Base-by-base conservation (phyloP, 768 basidiomycete species). In the Boletus vermiculosoides region DNA sequence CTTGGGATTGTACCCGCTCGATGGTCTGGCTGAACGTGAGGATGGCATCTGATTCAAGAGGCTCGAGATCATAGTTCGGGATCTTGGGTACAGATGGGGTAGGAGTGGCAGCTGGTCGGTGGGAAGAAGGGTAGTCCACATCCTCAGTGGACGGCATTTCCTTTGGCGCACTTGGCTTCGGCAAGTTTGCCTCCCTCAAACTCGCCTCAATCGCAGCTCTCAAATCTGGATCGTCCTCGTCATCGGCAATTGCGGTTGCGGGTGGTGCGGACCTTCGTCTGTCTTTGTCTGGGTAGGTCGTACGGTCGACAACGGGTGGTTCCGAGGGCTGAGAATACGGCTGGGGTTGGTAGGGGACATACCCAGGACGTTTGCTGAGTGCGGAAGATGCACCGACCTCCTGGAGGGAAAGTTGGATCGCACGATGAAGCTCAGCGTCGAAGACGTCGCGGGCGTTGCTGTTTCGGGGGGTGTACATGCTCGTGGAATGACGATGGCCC, bases 181-280 rank as follows among this genome's bases (percentile, higher is more conserved):
- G 87, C 12, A 89, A 86, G 56, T 79, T 85, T 3, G 83, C 87
- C 64, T 99, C 97, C n/a, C 86, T 80, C 59, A 99, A 72, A 68
- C 90, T 93, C 0, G 97, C 97, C 68, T 98, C 94, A 50, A 99
- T 99, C 0, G 97, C 97, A 20, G 96, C 91, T 56, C 80, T 83
- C 20, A 99, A 77, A 56, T 98, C 94, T 12, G 90, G 90, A 71
- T 99, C 96, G 4, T 96, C 90, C 33, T 96, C 95, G 12, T 92
- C 89, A 12, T 78, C 84, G 4, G 39, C 18, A 5, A 71, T 75
- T 16, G 66, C 63, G 15, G 57, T 31, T 31, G 65, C 62, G 8
- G 63, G 45, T 31, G 74, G 66, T 45, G 55, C 49, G 12, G 63
- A 65, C 16, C 44, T 55, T 47, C 58, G 62, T 50, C 56, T 55